Base-by-base conservation (phyloP, 1,284 basidiomycete species). In the Cystobasidium pallidum region DNA sequence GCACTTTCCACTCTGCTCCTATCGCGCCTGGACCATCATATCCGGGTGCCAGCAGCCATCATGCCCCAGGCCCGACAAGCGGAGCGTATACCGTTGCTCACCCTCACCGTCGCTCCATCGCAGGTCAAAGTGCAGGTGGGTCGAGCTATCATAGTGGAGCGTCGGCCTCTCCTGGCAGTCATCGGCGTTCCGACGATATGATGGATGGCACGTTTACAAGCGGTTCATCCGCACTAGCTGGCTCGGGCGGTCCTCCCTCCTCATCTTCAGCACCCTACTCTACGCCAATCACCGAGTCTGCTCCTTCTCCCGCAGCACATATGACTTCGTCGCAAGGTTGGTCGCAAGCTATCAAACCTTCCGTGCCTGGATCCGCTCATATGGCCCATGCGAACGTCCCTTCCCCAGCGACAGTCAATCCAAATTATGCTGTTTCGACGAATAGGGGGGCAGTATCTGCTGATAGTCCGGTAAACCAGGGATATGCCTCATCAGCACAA, bases 121-220 rank as follows among this genome's bases (percentile, higher is more conserved):
- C 66, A 13, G 66, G 52, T 21, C 66, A 66, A 54, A 66, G 51
- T 41, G 54, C 66, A 17, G 54, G 52, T n/a, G 54, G 66, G 6
- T 67, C 66, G 30, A 67, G 66, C 55, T 67, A 57, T 34, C 66
- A 67, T 36, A 67, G 66, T 39, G 54, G 54, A 17, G 41, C 51
- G 10, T 67, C 66, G 19, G 39, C 28, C 32, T 67, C 66, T 57
- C 66, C 66, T 7, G 32, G 19, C 17, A 41, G 52, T 2, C 66
- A 67, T 32, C 52, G 66, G 30, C 32, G 66, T 21, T 67, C 66
- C 3, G 66, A 67, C 28, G 66, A 67, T 36, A 21, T 61, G 39
- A 61, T 67, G 66, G 66, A 67, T 52, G 41, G 52, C 10, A 58
- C 54, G n/a, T 47, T 67, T 24, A 43, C 55, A 11, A 43, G 52